These are phyloP conservation scores for Aureobasidium sp. DNA, from an alignment of 2,329 filamentous ascomycete genomes.

Conservation along the genomic window DNA sequence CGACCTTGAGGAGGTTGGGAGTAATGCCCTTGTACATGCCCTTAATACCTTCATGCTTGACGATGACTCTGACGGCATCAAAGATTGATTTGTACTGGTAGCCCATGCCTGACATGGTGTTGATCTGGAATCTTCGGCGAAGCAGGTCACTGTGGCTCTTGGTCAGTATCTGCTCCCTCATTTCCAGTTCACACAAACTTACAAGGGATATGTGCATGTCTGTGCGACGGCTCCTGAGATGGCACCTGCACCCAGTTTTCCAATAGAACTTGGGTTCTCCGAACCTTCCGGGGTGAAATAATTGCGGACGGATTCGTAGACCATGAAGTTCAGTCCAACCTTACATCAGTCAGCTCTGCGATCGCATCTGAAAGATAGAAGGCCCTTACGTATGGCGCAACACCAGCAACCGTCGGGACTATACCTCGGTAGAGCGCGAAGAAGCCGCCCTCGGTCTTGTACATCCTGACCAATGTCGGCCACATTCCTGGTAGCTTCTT, in stretches of 20 bases:
- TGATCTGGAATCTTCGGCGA: constrained; percentile 91
- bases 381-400: constrained; percentile 74
- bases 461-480: constrained; percentile 73
- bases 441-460: constrained; percentile 80
- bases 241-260: constrained; percentile 83
- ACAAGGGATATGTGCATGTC: constrained; percentile 98
- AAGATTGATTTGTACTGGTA: constrained; percentile 86
- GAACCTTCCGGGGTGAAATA: constrained; percentile 83
- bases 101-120: constrained; percentile 97
- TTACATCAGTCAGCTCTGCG: constrained; percentile 28
- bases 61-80: constrained; percentile 74
- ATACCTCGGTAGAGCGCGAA: constrained; percentile 88
- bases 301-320: constrained; percentile 80
- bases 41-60: constrained; percentile 70
- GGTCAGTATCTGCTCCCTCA: not conserved
- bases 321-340: constrained; percentile 98
- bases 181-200: constrained; percentile 35
- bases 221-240: constrained; percentile 95
- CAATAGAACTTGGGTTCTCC: constrained; percentile 65
- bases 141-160: constrained; percentile 63
- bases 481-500: constrained; percentile 84
- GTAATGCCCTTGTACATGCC: constrained; percentile 95
- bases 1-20: constrained; percentile 92
- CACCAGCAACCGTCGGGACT: constrained; percentile 84
- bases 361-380: constrained; percentile 13